phyloP scores from a whole-genome alignment of 345 rosid genomes.

The Bretschneidera sinensis region DNA sequence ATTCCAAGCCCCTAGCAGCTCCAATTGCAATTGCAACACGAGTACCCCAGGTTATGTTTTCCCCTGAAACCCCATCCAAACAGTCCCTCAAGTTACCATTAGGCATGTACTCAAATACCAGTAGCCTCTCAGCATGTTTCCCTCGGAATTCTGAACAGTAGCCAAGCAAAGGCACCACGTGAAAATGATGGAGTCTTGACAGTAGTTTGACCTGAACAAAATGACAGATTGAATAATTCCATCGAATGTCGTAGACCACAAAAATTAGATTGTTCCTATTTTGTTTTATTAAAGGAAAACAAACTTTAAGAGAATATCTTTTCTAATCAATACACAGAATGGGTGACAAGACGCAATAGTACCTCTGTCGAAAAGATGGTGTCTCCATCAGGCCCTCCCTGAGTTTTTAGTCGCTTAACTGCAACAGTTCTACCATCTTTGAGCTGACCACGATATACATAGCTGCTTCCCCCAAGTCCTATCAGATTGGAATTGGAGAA shows the following conservation, averaged over 20 bases:
- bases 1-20: slow-evolving; percentile 96
- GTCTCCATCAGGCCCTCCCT: slow-evolving; percentile 60
- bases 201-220: slow-evolving; percentile 69
- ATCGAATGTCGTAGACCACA: slow-evolving; percentile 2
- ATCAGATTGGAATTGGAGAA: slow-evolving; percentile 66
- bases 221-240: slow-evolving; percentile 8
- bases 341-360: slow-evolving; percentile 13
- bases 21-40: slow-evolving; percentile 85
- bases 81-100: slow-evolving; percentile 83
- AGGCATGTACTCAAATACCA: slow-evolving; percentile 81
- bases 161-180: slow-evolving; percentile 88
- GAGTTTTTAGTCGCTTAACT: slow-evolving; percentile 65
- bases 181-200: slow-evolving; percentile 87
- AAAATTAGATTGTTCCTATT: neutral
- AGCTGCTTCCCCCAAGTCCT: slow-evolving; percentile 91
- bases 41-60: slow-evolving; percentile 72
- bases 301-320: neutral
- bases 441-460: slow-evolving; percentile 80
- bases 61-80: slow-evolving; percentile 60
- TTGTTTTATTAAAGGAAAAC: neutral
- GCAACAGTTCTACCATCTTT: slow-evolving; percentile 80
- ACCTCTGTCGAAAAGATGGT: slow-evolving; percentile 73
- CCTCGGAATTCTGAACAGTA: slow-evolving; percentile 81
- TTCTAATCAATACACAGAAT: neutral
- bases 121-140: slow-evolving; percentile 72